Base-by-base conservation (phyloP, 352 stramenopile genomes). In the Phytopythium delawarense region DNA sequence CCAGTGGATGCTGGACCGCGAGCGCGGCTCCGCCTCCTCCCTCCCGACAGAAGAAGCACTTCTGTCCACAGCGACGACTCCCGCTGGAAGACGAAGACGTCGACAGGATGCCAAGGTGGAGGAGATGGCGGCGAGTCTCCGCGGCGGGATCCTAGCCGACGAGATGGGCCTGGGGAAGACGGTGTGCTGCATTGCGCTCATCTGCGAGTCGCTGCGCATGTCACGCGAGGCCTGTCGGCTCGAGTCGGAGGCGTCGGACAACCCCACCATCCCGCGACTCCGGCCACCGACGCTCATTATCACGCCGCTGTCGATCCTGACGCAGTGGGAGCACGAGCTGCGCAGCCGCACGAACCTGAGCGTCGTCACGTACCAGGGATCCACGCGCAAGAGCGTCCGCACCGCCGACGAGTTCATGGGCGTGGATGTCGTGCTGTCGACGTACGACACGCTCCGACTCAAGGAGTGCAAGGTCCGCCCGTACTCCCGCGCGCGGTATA, bases 121-220 rank as follows among this genome's bases (percentile, higher is more conserved):
- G 32, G 63, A 71, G 30, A 63, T 85, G 37, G 64, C 80, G 1
- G 63, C 78, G 4, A 74, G 75, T 16, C 66, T 87, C n/a, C 76
- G 74, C 9, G 89, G 89, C 8, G 89, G 89, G 16, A 84, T 97
- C 21, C 62, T 97, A 8, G 87, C 86, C 2, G 89, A 97, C 69
- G 88, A 96, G 55, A 96, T 96, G 88, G 89, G 88, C 0, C 65
- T 97, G 28, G 89, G 89, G 16, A 96, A 96, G 64, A 98, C 96
- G 0, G 78, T 98, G 2, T 92, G 87, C 52, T 93, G 87, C 25
- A 79, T 97, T 30, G 83, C 82, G 16, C 67, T 94, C 23, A 86
- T 93, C 42, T 88, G 78, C 59, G 75, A 88, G 65, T 89, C 77
- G 37, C 61, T 91, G 8, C 71, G 77, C 49, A 70, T 73, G 42